Evolutionary conservation across 768 basidiomycete genomes (phyloP).

Genomic region (Tephrocybe sp.): DNA sequence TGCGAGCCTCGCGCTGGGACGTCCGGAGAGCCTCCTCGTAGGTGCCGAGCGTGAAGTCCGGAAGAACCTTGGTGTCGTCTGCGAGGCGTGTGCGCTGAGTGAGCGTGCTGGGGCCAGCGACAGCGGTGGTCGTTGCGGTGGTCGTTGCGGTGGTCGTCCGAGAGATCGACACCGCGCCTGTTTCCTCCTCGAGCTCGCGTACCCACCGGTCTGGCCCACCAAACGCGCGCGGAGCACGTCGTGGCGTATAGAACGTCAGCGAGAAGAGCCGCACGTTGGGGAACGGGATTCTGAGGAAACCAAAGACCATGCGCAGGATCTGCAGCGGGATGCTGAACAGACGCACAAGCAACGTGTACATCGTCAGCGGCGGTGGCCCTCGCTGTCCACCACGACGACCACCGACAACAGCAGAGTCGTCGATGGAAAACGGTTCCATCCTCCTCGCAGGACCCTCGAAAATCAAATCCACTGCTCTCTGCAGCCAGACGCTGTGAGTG

Average conservation of each 20-base stretch:
- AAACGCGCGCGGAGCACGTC: constrained; percentile 32
- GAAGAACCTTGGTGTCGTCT: constrained; percentile 52
- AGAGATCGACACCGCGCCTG: constrained; percentile 61
- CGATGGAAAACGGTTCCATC: constrained; percentile 46
- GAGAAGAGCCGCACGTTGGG: constrained; percentile 52
- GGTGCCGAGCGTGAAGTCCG: constrained; percentile 75
- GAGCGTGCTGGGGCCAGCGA: constrained; percentile 46
- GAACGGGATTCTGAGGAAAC: constrained; percentile 64
- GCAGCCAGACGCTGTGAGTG: background rate
- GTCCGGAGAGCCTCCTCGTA: constrained; percentile 77
- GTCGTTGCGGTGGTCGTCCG: constrained; percentile 31
- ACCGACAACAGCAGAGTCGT: constrained; percentile 55
- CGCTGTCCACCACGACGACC: too few relatives aligned
- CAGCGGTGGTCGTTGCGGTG: constrained; percentile 26
- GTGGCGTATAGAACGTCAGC: constrained; percentile 43
- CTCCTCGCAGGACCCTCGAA: constrained; percentile 39
- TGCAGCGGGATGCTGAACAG: constrained; percentile 61
- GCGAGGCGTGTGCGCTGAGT: constrained; percentile 31
- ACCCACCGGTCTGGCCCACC: constrained; percentile 75
- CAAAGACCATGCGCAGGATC: constrained; percentile 62
- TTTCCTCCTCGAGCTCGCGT: constrained; percentile 79
- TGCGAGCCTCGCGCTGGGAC: constrained; percentile 68
- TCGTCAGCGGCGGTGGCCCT: too few relatives aligned
- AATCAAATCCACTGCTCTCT: constrained; percentile 61
- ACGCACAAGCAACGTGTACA: too few relatives aligned